These are phyloP conservation scores for Cicer pinnatifidum DNA, from an alignment of 306 rosid species.

Conservation along the genomic window DNA sequence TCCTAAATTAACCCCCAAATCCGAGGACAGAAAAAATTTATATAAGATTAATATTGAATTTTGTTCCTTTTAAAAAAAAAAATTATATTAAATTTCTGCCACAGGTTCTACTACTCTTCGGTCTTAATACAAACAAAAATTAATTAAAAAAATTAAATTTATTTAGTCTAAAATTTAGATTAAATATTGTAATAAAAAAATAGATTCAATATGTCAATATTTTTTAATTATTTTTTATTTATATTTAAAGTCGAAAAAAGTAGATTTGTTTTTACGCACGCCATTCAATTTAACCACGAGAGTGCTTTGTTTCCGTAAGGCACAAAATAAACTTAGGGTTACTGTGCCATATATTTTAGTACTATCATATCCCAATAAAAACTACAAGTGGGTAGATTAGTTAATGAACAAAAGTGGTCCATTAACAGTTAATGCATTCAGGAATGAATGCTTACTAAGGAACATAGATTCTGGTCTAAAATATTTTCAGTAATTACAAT, in stretches of 20 bases:
- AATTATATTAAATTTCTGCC: background rate
- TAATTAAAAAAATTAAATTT: too few relatives aligned
- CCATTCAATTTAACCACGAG: background rate
- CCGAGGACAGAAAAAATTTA: background rate
- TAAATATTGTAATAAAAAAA: too few relatives aligned
- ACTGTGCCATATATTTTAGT: too few relatives aligned
- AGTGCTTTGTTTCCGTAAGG: background rate
- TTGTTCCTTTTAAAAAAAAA: too few relatives aligned
- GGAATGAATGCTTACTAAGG: background rate
- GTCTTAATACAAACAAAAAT: too few relatives aligned
- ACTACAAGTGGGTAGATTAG: background rate
- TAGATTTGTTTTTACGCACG: background rate
- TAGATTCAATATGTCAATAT: too few relatives aligned
- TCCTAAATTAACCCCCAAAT: slow-evolving; percentile 13
- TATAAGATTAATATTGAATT: background rate
- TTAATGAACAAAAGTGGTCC: slow-evolving; percentile 2
- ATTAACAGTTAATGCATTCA: background rate
- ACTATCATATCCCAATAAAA: too few relatives aligned
- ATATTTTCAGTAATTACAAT: background rate
- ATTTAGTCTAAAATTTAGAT: too few relatives aligned
- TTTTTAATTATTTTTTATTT: too few relatives aligned
- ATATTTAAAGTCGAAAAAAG: too few relatives aligned
- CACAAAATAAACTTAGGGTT: background rate
- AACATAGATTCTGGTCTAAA: slow-evolving; percentile 18
- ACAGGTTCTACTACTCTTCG: background rate